Evolutionary conservation across 768 basidiomycete species (phyloP), one percentile per base, ranked within the genome.

Genomic region (Amanita muscaria): DNA sequence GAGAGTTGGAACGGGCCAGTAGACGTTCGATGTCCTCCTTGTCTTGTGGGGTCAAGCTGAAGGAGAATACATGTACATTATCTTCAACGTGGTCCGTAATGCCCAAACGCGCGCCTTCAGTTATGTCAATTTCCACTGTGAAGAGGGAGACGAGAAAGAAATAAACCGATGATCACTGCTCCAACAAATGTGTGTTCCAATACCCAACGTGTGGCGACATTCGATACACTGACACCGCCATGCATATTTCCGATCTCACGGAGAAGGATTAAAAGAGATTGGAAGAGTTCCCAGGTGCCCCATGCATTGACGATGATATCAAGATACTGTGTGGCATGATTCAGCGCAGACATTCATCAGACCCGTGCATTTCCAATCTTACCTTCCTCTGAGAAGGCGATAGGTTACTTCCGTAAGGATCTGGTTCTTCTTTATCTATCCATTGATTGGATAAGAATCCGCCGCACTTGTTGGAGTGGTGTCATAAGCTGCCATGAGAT

Each of bases 371-470:
- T 30, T 30, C n/a, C n/a, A n/a, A 34, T 8, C 64, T 55, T 54
- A 76, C 87, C 74, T 90, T 90, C 56, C 88, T 70, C 57, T 88
- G 85, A 2, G 88, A 90, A 4, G 88, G 87, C 0, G 84, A 88
- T 53, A 89, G 64, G 48, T 69, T 62, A 27, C 73, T 72, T 15
- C 72, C 68, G 51, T 90, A 90, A 9, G 71, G 65, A 65, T 88
- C 82, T 1, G 88, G 88, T 55, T 84, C 80, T 2, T 76, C 67
- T 47, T 68, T 54, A 40, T 70, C 67, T 11, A 90, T 66, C 85
- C 86, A 90, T 48, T 72, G 73, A 57, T 89, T 85, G 3, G 85
- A 66, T 34, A 90, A 68, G 56, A 90, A 88, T 3, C 87, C 88
- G 6, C 88, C 88, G 53, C 88, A 89, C 88, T 90, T 41, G 9